Conservation (phyloP, 2,329 filamentous ascomycete species). For the Grosmannia serpens region DNA sequence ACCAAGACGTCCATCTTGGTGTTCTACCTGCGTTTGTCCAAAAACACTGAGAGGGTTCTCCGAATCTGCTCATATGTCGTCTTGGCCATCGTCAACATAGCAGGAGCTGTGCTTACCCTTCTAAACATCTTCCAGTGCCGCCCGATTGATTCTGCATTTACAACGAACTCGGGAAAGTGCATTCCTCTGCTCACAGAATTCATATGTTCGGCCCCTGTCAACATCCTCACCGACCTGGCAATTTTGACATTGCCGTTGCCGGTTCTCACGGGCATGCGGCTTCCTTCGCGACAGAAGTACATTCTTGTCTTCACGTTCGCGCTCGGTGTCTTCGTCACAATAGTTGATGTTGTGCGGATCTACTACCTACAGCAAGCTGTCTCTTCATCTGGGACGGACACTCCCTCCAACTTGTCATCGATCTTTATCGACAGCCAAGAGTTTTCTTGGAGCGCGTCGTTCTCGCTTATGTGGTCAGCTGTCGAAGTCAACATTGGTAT, state of each 20-base stretch:
- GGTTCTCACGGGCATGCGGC: conserved; percentile 72
- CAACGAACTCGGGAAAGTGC: conserved; percentile 28
- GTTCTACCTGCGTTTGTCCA: conserved; percentile 77
- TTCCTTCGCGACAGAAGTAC: conserved; percentile 76
- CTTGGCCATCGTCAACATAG: conserved; percentile 64
- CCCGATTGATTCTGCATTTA: conserved; percentile 62
- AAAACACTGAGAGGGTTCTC: conserved; percentile 64
- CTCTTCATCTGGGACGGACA: conserved; percentile 21
- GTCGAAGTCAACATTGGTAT: conserved; percentile 88
- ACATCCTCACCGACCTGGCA: conserved; percentile 82
- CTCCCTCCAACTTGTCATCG: conserved; percentile 33
- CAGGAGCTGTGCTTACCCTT: conserved; percentile 68
- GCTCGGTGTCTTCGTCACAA: conserved; percentile 74
- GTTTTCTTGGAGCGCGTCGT: conserved; percentile 63
- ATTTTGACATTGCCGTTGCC: conserved; percentile 83
- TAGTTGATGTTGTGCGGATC: conserved; percentile 81
- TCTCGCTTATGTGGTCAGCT: conserved; percentile 87
- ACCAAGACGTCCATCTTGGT: conserved; percentile 88
- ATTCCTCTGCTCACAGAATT: conserved; percentile 51
- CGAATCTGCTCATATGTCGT: conserved; percentile 73
- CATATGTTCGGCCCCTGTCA: conserved; percentile 72
- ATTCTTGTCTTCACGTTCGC: conserved; percentile 80
- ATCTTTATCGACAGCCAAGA: conserved; percentile 30
- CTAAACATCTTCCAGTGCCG: conserved; percentile 80
- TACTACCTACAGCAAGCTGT: conserved; percentile 76